Conservation (phyloP, 164 flowering plant genomes). For the Warburgia ugandensis region DNA sequence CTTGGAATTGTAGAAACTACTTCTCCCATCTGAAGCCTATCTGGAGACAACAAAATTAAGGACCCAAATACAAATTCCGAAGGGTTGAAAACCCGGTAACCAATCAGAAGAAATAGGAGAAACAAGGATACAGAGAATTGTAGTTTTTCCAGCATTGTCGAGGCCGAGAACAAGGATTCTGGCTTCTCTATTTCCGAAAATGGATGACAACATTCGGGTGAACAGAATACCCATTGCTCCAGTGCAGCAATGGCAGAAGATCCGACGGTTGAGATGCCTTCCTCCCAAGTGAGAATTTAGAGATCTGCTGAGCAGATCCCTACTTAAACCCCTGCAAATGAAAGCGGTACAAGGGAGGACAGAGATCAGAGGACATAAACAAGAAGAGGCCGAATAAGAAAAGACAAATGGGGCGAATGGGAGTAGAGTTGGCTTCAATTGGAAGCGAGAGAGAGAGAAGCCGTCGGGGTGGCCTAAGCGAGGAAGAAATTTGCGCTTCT, state of each 20-base stretch:
- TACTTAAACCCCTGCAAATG: too few relatives aligned
- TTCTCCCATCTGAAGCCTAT: conserved; percentile 99
- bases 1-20: conserved; percentile 97
- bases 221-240: conserved; percentile 69
- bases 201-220: conserved; percentile 69
- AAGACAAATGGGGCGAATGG: too few relatives aligned
- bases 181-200: conserved; percentile 92
- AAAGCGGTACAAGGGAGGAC: too few relatives aligned
- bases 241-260: conserved; percentile 9
- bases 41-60: conserved; percentile 31
- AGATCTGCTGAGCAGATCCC: conserved; percentile 31
- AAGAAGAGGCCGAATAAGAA: too few relatives aligned
- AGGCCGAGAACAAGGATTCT: conserved; percentile 97
- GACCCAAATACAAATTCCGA: too few relatives aligned
- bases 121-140: conserved; percentile 78
- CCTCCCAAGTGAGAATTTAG: background rate
- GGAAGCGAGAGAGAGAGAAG: too few relatives aligned
- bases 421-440: too few relatives aligned
- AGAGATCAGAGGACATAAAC: too few relatives aligned
- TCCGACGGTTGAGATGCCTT: too few relatives aligned
- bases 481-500: too few relatives aligned
- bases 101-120: background rate
- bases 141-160: conserved; percentile 99
- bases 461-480: too few relatives aligned
- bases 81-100: background rate